Base-by-base conservation (phyloP, 495 filamentous ascomycete genomes). In the Xylaria bambusicola region DNA sequence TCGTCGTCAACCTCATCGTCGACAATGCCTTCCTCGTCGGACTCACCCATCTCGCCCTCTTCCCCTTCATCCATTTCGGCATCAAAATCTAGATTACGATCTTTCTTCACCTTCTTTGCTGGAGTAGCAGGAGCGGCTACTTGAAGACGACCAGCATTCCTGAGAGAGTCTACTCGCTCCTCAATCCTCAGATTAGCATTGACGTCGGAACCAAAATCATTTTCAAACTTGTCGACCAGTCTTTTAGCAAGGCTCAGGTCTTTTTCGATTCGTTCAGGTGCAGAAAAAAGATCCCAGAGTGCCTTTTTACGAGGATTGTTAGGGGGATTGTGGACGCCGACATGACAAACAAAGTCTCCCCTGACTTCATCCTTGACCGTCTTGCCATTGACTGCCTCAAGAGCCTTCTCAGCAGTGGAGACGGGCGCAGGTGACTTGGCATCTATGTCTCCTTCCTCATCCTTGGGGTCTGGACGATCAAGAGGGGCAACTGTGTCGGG, bases 341-440 rank as follows among this genome's bases (percentile, higher is more conserved):
- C 94, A 70, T 99, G 95, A 69, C 93, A 96, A 21, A 91, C 90
- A 71, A 99, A 99, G 70, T 98, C 92, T 23, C 93, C 95, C 35
- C 92, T 88, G 46, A 87, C 84, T 55, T 94, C 86, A 64, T 97
- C 94, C 66, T 96, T 88, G 58, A 99, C 96, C 0, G 90, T 94
- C 77, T 98, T 97, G 56, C 93, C 92, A 62, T 98, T 97, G 66
- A 98, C 87, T 17, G 91, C 90, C 52, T 93, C 91, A 0, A 97
- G 82, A 13, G 94, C 96, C 65, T 88, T 92, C 41, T 93, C 88
- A 2, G 91, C 91, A 13, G 87, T 86, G 6, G 77, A 79, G 7
- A 75, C 57, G 27, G 76, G 73, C 6, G 59, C 70, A 4, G 73
- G 65, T 6, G 75, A 63, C 21, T 74, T 73, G 3, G 63, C 26